Percentiles rank a stretch among this genome's conserved stretches.
phyloP scores from a whole-genome alignment of 768 basidiomycete genomes.

The Boletus tylopilopsis region DNA sequence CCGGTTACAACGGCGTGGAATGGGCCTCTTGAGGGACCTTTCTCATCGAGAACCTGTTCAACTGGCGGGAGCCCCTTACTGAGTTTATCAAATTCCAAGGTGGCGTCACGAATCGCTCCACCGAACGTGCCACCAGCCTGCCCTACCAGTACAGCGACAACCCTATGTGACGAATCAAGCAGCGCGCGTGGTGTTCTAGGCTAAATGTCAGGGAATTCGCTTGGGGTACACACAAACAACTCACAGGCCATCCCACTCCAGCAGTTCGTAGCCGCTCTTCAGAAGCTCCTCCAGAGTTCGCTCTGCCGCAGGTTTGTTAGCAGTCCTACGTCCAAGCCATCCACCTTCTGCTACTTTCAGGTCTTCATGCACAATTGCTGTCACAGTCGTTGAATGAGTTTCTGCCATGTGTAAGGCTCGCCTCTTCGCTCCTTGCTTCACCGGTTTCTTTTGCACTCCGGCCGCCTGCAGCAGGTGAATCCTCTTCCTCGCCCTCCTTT shows the following conservation, averaged over 20 bases:
- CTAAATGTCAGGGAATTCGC: too few relatives aligned
- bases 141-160: background rate
- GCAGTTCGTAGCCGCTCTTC: background rate
- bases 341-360: background rate
- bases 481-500: background rate
- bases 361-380: background rate
- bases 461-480: background rate
- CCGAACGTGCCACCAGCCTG: background rate
- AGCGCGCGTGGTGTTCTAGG: background rate
- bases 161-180: background rate
- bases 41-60: too few relatives aligned
- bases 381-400: background rate
- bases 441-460: too few relatives aligned
- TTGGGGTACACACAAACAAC: too few relatives aligned
- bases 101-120: accelerated
- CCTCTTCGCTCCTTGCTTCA: background rate
- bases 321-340: background rate
- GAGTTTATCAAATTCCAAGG: background rate
- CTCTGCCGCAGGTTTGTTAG: accelerated
- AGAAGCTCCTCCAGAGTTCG: background rate
- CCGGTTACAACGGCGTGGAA: background rate
- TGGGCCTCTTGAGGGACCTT: background rate
- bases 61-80: background rate
- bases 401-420: background rate
- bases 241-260: conserved; percentile 4